Conservation (phyloP, 1,139 yeast genomes). For the Lodderomyces beijingensis region DNA sequence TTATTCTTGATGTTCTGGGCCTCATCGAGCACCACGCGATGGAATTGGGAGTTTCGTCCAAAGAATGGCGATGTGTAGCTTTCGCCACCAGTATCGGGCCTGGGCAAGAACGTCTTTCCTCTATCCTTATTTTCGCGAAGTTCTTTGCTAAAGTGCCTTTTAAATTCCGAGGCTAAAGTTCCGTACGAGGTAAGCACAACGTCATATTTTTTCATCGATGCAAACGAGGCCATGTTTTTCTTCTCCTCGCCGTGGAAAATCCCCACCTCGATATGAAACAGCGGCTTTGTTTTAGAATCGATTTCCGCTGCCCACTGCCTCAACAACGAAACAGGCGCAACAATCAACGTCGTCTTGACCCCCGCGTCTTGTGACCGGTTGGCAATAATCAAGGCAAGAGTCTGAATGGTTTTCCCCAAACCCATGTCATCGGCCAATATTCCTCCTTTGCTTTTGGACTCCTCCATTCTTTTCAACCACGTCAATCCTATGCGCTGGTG, state of each 20-base stretch:
- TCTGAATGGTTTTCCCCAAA: constrained; percentile 84
- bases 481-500: constrained; percentile 85
- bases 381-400: constrained; percentile 63
- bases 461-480: constrained; percentile 73
- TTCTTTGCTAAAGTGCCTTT: constrained; percentile 49
- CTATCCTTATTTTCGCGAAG: constrained; percentile 21
- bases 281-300: constrained; percentile 51
- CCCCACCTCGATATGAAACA: constrained; percentile 43
- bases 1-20: constrained; percentile 87
- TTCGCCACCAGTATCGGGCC: constrained; percentile 34
- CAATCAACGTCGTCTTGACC: constrained; percentile 61
- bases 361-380: constrained; percentile 36
- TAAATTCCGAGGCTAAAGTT: constrained; percentile 66
- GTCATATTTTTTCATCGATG: constrained; percentile 54
- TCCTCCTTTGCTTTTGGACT: constrained; percentile 58
- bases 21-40: constrained; percentile 80
- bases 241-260: constrained; percentile 59
- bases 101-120: constrained; percentile 35
- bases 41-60: constrained; percentile 48
- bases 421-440: constrained; percentile 95
- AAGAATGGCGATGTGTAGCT: constrained; percentile 66
- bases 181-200: constrained; percentile 77
- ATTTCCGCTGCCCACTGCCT: constrained; percentile 84
- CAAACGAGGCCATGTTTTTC: constrained; percentile 34
- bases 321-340: constrained; percentile 82